Percentiles rank a stretch among this genome's conserved stretches.
phyloP scores from a whole-genome alignment of 129 eudicot species.

The Sambucus nigra region DNA sequence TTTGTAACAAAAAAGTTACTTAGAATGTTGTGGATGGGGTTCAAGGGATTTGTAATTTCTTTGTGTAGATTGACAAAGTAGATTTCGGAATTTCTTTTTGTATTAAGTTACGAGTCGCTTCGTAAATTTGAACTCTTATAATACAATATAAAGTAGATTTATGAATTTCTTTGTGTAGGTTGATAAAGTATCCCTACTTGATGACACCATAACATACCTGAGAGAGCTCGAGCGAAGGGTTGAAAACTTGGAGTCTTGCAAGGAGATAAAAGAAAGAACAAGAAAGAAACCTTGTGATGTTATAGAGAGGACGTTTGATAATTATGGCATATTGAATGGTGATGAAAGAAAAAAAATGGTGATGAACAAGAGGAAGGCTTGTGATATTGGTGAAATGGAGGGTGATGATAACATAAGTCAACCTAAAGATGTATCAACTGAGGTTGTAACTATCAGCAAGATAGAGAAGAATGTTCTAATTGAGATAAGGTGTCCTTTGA shows the following conservation, averaged over 20 bases:
- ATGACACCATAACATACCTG: constrained; percentile 54
- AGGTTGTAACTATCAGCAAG: constrained; percentile 29
- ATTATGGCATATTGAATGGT: constrained; percentile 16
- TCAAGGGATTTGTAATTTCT: too few species aligned
- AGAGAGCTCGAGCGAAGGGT: constrained; percentile 48
- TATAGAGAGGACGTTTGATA: constrained; percentile 57
- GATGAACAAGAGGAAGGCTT: constrained; percentile 55
- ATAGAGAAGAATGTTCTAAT: constrained; percentile 40
- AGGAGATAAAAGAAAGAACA: constrained; percentile 12
- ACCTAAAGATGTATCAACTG: constrained; percentile 11
- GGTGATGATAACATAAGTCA: constrained; percentile 8
- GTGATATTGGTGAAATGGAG: constrained; percentile 20
- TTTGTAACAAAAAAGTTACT: too few species aligned
- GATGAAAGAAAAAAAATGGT: neutral
- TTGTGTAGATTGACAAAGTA: too few species aligned
- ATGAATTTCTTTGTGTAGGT: constrained; percentile 27
- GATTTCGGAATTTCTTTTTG: too few species aligned
- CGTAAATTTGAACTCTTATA: constrained; percentile 7
- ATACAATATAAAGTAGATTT: neutral
- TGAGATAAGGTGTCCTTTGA: constrained; percentile 48
- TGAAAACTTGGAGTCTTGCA: constrained; percentile 46
- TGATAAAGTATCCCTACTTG: constrained; percentile 65
- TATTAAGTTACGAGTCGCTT: too few species aligned
- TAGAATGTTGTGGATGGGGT: too few species aligned
- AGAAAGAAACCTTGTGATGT: constrained; percentile 29